A percentile compares a stretch with the other conserved stretches of the same genome.
phyloP scores from a whole-genome alignment of 768 basidiomycete species.

The Collybia mongolica region DNA sequence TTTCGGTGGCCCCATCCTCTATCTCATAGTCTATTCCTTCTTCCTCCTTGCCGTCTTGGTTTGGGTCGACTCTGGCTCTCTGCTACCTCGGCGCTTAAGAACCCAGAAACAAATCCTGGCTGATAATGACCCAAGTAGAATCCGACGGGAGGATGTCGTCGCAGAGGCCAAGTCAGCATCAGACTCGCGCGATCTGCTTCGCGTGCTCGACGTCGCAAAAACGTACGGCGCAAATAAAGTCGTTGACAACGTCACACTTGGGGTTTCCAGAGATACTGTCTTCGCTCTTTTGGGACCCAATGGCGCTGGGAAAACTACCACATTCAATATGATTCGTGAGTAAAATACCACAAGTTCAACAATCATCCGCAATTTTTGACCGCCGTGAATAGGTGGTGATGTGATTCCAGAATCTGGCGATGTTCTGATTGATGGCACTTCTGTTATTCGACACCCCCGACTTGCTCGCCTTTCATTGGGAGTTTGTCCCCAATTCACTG shows the following conservation, averaged over 20 bases:
- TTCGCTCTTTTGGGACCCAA: constrained; percentile 81
- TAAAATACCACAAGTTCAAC: constrained; percentile 4
- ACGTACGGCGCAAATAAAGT: constrained; percentile 54
- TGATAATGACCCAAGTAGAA: constrained; percentile 6
- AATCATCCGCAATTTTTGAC: background rate
- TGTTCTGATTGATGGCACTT: constrained; percentile 63
- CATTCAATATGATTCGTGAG: constrained; percentile 78
- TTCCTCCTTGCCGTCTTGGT: constrained; percentile 63
- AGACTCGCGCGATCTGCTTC: constrained; percentile 53
- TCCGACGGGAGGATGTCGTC: constrained; percentile 44
- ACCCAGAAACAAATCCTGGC: constrained; percentile 10
- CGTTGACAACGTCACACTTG: constrained; percentile 74
- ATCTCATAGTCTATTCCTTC: constrained; percentile 61
- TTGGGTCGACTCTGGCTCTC: constrained; percentile 70
- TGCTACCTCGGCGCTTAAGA: constrained; percentile 38
- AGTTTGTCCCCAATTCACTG: constrained; percentile 84
- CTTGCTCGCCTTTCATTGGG: constrained; percentile 68
- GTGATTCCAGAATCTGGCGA: constrained; percentile 68
- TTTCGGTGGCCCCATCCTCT: constrained; percentile 75
- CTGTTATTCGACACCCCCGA: constrained; percentile 63
- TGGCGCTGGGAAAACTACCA: constrained; percentile 82
- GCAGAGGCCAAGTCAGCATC: constrained; percentile 50
- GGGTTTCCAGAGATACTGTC: constrained; percentile 57
- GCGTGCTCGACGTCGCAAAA: constrained; percentile 64
- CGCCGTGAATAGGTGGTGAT: constrained; percentile 53